Percentiles rank a stretch among this genome's conserved stretches.
phyloP scores from a whole-genome alignment of 768 basidiomycete species.

The Coprinopsis marcescibilis region DNA sequence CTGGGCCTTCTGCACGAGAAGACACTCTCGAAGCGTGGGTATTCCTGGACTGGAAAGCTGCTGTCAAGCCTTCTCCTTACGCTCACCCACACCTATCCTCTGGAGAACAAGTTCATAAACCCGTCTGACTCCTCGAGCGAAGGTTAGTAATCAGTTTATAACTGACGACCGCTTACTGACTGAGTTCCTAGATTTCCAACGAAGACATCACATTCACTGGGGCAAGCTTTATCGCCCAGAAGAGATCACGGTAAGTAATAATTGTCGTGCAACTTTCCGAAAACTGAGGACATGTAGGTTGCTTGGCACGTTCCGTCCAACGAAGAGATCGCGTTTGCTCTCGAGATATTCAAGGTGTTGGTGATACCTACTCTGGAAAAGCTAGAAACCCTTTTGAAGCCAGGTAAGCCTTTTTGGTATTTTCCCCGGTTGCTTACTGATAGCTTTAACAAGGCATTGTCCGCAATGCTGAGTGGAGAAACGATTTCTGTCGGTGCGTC shows the following conservation, averaged over 20 bases:
- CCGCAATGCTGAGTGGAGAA: conserved; percentile 67
- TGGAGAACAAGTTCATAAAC: conserved; percentile 80
- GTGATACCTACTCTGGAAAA: conserved; percentile 55
- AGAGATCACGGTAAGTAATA: conserved; percentile 54
- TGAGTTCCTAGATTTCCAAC: conserved; percentile 51
- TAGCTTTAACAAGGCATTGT: conserved; percentile 28
- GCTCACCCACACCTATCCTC: conserved; percentile 73
- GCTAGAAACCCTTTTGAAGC: conserved; percentile 53
- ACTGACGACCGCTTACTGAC: not conserved
- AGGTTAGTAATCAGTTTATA: conserved; percentile 38
- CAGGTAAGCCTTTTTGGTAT: conserved; percentile 30
- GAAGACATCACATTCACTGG: conserved; percentile 71
- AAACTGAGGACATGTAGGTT: conserved; percentile 32
- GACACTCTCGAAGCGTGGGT: conserved; percentile 75
- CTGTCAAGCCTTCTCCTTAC: conserved; percentile 68
- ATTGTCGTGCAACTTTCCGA: not conserved
- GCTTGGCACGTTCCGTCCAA: conserved; percentile 73
- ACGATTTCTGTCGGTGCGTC: conserved; percentile 76
- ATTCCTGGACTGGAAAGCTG: conserved; percentile 74
- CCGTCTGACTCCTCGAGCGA: conserved; percentile 67
- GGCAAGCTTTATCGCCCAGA: conserved; percentile 68
- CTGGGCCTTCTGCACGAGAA: conserved; percentile 62
- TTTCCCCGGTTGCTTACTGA: conserved; percentile 6
- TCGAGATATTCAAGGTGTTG: conserved; percentile 62
- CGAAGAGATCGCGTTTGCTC: conserved; percentile 69